These are phyloP conservation scores for Pestalotiopsis fici DNA, from an alignment of 2,329 filamentous ascomycete species.

Conservation along the genomic window DNA sequence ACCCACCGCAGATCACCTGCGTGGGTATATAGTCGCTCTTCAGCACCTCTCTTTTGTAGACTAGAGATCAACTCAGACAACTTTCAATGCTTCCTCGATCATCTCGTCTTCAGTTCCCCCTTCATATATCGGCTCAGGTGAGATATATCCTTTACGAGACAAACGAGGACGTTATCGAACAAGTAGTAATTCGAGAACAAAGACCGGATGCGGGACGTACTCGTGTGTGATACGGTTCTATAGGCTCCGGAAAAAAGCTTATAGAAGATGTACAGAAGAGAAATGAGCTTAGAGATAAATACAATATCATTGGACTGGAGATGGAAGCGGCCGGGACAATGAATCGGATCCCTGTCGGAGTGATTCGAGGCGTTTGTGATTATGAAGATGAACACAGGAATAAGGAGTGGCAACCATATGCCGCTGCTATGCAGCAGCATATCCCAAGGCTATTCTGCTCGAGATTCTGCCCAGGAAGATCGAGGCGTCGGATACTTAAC, in stretches of 20 bases:
- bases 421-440: constrained; percentile 32
- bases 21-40: too few relatives aligned
- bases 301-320: constrained; percentile 31
- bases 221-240: constrained; percentile 33
- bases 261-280: constrained; percentile 24
- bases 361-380: constrained; percentile 34
- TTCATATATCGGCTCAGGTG: too few relatives aligned
- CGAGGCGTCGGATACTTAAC: background rate
- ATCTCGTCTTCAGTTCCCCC: too few relatives aligned
- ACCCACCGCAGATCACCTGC: too few relatives aligned
- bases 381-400: constrained; percentile 34
- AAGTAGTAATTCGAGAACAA: constrained; percentile 12
- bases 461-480: background rate
- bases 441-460: constrained; percentile 9
- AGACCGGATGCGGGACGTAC: constrained; percentile 23
- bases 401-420: constrained; percentile 35
- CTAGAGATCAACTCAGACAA: too few relatives aligned
- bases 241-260: constrained; percentile 33
- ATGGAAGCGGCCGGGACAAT: constrained; percentile 34
- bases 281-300: constrained; percentile 24
- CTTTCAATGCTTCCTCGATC: too few relatives aligned
- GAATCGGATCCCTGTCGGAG: constrained; percentile 31
- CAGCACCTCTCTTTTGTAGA: too few relatives aligned
- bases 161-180: background rate
- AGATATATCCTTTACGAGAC: constrained; percentile 20